Conservation (phyloP, 768 basidiomycete genomes). For the Sistotremastrum niveocremeum region DNA sequence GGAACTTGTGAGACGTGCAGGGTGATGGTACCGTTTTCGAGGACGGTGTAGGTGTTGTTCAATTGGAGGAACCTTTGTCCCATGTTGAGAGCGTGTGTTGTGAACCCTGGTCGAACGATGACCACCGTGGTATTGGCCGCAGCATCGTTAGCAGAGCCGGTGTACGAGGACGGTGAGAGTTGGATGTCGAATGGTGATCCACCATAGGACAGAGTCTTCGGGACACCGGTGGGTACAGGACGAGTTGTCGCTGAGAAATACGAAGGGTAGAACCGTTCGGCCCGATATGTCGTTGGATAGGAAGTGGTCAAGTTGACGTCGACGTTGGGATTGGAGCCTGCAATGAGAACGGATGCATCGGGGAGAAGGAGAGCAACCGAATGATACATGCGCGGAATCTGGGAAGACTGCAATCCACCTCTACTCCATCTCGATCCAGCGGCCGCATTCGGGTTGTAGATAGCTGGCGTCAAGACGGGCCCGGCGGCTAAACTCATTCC, state of each 20-base stretch:
- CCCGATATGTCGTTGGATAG: constrained; percentile 68
- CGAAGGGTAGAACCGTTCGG: constrained; percentile 83
- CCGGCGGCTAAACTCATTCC: constrained; percentile 66
- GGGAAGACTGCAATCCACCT: constrained; percentile 43
- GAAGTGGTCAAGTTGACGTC: constrained; percentile 53
- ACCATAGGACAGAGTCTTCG: constrained; percentile 70
- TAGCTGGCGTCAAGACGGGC: constrained; percentile 64
- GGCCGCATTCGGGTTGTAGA: constrained; percentile 69
- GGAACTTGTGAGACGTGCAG: constrained; percentile 75
- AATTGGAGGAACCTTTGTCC: constrained; percentile 72
- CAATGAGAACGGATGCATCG: constrained; percentile 74
- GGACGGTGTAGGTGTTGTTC: constrained; percentile 74
- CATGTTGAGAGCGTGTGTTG: constrained; percentile 83
- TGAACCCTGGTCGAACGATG: constrained; percentile 72
- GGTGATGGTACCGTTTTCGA: constrained; percentile 57
- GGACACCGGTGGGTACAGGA: constrained; percentile 57
- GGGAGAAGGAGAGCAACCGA: constrained; percentile 83
- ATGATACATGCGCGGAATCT: constrained; percentile 79
- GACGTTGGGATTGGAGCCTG: constrained; percentile 87
- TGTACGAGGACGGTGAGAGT: constrained; percentile 15
- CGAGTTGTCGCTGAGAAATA: constrained; percentile 65
- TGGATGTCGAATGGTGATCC: constrained; percentile 67
- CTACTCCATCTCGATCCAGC: constrained; percentile 64
- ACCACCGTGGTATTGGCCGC: constrained; percentile 63
- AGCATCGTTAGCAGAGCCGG: constrained; percentile 49